These are phyloP conservation scores for Panaeolus cyanescens DNA, from an alignment of 768 basidiomycete genomes.

Conservation along the genomic window DNA sequence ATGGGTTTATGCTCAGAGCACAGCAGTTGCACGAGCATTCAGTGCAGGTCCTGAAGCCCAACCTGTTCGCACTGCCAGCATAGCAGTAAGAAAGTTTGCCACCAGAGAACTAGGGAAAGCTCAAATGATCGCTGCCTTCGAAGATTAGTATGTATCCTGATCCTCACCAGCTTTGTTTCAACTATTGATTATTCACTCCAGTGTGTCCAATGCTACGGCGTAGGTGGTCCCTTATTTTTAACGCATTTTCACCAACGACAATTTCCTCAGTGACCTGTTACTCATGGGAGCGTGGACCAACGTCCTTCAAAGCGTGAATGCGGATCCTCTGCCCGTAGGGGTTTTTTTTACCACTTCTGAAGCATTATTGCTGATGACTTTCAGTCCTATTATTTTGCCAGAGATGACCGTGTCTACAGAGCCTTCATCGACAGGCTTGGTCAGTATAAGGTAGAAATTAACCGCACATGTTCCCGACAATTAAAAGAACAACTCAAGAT, in stretches of 20 bases:
- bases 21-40: constrained; percentile 69
- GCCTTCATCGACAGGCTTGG: constrained; percentile 59
- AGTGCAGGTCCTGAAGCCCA: constrained; percentile 65
- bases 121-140: constrained; percentile 75
- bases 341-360: background rate
- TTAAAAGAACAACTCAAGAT: constrained; percentile 73
- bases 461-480: constrained; percentile 50
- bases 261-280: constrained; percentile 57
- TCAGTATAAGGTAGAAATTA: constrained; percentile 45
- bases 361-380: background rate
- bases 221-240: constrained; percentile 18
- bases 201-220: constrained; percentile 87
- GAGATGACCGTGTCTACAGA: constrained; percentile 85
- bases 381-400: constrained; percentile 90
- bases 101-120: constrained; percentile 84
- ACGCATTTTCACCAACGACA: background rate
- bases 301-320: constrained; percentile 57
- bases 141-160: constrained; percentile 70
- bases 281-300: constrained; percentile 82
- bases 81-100: constrained; percentile 83
- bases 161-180: background rate
- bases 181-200: constrained; percentile 26
- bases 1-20: constrained; percentile 78
- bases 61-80: constrained; percentile 75
- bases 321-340: constrained; percentile 73